Evolutionary conservation across 140 eudicot genomes (phyloP).

Genomic region (Senecio squalidus): DNA sequence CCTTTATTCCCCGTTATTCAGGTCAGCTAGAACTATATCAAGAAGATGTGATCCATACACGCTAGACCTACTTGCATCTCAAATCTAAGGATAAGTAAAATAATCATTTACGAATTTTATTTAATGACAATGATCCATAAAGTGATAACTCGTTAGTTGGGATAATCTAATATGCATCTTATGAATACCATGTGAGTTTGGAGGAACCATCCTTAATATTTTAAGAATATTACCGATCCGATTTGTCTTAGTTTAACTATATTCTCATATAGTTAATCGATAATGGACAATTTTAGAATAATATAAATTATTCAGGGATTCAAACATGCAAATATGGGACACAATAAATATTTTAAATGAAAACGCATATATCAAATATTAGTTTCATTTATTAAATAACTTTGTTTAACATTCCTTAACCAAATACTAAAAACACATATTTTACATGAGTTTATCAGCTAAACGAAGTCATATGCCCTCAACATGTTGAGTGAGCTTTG

Average conservation of each 20-base stretch:
- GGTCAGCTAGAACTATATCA: neutral
- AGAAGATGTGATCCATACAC: neutral
- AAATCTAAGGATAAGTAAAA: neutral
- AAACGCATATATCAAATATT: neutral
- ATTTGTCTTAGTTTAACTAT: neutral
- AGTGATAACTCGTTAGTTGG: neutral
- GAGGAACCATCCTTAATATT: neutral
- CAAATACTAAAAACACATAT: neutral
- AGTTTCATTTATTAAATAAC: neutral
- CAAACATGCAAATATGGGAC: neutral
- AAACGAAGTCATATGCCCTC: neutral
- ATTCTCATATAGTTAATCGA: neutral
- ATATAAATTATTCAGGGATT: neutral
- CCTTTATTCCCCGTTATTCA: neutral
- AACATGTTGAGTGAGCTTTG: neutral
- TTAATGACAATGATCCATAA: neutral
- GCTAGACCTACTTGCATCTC: neutral
- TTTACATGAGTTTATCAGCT: neutral
- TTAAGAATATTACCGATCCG: neutral
- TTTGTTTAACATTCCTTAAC: neutral
- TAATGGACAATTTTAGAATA: neutral
- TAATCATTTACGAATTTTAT: neutral
- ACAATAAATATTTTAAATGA: neutral
- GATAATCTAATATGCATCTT: neutral
- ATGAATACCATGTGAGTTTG: neutral